phyloP scores from a whole-genome alignment of 768 basidiomycete genomes.

The Suillus americanus region DNA sequence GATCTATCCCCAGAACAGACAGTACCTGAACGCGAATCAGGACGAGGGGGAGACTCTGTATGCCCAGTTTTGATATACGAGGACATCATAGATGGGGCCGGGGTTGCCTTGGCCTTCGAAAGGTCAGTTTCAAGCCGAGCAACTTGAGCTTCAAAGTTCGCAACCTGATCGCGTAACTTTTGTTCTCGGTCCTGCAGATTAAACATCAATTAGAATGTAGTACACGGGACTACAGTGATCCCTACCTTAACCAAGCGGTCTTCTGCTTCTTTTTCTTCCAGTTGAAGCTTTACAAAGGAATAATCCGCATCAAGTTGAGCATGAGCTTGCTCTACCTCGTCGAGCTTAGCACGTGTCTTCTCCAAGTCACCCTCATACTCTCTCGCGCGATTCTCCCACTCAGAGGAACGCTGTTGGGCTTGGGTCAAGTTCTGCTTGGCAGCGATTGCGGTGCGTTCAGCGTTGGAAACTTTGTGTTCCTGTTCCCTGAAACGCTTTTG shows the following conservation, averaged over 20 bases:
- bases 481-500: constrained; percentile 76
- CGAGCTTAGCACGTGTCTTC: constrained; percentile 55
- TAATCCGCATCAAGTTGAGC: constrained; percentile 71
- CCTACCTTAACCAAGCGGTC: constrained; percentile 66
- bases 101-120: constrained; percentile 41
- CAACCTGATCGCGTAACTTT: constrained; percentile 66
- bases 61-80: constrained; percentile 41
- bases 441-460: constrained; percentile 56
- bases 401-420: constrained; percentile 74
- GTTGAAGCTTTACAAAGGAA: constrained; percentile 62
- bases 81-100: constrained; percentile 31
- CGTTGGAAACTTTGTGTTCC: constrained; percentile 59
- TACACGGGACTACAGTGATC: neutral
- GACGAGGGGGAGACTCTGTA: constrained; percentile 51
- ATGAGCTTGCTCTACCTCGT: constrained; percentile 65
- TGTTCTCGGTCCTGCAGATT: constrained; percentile 63
- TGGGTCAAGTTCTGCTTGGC: constrained; percentile 65
- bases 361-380: constrained; percentile 69
- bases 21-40: constrained; percentile 76
- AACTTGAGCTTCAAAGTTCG: constrained; percentile 59
- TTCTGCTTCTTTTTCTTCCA: constrained; percentile 75
- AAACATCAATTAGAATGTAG: constrained; percentile 6
- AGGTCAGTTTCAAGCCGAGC: constrained; percentile 59
- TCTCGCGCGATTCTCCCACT: constrained; percentile 80
- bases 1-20: constrained; percentile 51